Evolutionary conservation across 805 yeast genomes (phyloP).

Genomic region (Candida xyloterini): DNA sequence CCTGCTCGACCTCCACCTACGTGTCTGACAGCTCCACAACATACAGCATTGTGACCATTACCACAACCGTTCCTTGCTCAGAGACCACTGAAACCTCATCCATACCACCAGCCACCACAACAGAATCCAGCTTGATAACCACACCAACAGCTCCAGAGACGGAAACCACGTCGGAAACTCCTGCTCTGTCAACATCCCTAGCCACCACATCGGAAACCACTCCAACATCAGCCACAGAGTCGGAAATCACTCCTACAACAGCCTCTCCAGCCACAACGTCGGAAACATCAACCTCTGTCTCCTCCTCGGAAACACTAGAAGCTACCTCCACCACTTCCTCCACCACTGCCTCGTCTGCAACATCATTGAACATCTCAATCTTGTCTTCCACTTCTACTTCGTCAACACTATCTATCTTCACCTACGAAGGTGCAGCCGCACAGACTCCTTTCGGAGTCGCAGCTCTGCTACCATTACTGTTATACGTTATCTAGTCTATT

Average conservation of each 20-base stretch:
- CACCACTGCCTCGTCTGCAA: background rate
- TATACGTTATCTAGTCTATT: background rate
- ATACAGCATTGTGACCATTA: slow-evolving; percentile 1
- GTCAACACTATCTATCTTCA: background rate
- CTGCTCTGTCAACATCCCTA: too few species aligned
- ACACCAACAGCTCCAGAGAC: background rate
- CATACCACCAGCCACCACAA: background rate
- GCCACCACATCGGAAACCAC: too few species aligned
- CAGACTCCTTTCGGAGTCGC: background rate
- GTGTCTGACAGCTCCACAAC: background rate
- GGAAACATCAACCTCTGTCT: background rate
- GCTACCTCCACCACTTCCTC: background rate
- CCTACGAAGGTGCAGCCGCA: slow-evolving; percentile 1
- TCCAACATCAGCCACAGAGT: too few species aligned
- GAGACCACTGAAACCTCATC: background rate
- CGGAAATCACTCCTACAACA: too few species aligned
- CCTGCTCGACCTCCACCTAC: background rate
- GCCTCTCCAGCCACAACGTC: background rate
- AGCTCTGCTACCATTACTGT: background rate
- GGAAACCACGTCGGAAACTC: background rate
- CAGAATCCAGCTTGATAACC: background rate
- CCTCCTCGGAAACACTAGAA: background rate
- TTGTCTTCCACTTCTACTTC: background rate
- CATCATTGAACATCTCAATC: background rate
- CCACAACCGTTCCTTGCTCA: slow-evolving; percentile 1